Evolutionary conservation across 805 yeast genomes (phyloP).

Genomic region (Teunomyces lycoperdinae): DNA sequence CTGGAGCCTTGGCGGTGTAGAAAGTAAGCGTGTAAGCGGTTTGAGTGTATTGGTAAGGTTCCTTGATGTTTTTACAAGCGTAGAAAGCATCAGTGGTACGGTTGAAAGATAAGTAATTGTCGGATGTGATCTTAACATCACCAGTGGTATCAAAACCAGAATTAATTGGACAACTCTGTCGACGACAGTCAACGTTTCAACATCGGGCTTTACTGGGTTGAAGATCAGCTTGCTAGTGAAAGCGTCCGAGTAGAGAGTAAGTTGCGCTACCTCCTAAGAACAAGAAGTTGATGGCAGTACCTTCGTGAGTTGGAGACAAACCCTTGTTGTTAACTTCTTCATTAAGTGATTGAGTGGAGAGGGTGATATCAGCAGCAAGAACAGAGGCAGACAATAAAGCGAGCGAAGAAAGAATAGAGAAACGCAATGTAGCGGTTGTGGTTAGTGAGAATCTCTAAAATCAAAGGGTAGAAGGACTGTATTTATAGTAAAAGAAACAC

Average conservation of each 20-base stretch:
- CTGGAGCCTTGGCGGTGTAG: constrained; percentile 28
- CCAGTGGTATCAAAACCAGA: neutral
- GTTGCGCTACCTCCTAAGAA: constrained; percentile 23
- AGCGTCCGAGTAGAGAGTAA: constrained; percentile 17
- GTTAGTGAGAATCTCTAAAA: neutral
- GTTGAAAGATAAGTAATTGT: constrained; percentile 21
- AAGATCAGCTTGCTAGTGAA: neutral
- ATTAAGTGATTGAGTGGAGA: constrained; percentile 3
- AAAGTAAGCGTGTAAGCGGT: constrained; percentile 13
- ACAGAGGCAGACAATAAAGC: constrained; percentile 7
- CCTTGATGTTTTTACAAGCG: constrained; percentile 42
- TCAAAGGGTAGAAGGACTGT: neutral
- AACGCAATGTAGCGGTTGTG: constrained; percentile 4
- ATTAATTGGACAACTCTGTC: constrained; percentile 5
- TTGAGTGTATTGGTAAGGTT: constrained; percentile 40
- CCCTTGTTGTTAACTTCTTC: constrained; percentile 5
- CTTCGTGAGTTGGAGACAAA: constrained; percentile 29
- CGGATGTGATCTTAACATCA: neutral
- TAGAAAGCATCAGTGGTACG: constrained; percentile 28
- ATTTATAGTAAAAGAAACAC: neutral
- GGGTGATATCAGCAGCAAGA: constrained; percentile 4
- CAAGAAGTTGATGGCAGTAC: constrained; percentile 43
- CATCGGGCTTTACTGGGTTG: neutral
- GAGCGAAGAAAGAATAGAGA: constrained; percentile 4
- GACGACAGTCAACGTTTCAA: neutral